Evolutionary conservation across 2,329 filamentous ascomycete genomes (phyloP), one percentile per base, ranked within the genome.

Genomic region (Escovopsis weberi): DNA sequence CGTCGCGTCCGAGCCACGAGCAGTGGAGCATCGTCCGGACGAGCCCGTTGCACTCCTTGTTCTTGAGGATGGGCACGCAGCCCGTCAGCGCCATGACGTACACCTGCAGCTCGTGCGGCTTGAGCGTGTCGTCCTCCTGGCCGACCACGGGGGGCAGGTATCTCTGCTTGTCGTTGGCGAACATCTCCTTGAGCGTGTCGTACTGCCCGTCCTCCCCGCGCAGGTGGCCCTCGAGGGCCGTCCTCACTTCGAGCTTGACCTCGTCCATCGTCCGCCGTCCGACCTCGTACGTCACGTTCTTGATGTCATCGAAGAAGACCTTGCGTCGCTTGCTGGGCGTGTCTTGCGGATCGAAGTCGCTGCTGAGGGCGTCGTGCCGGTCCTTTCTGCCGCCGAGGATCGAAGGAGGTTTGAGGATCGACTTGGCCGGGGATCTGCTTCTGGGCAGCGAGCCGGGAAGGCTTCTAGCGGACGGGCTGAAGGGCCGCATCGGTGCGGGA

Each of bases 1-100:
- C 72, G 47, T 81, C 76, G 44, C 77, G 70, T 9, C 75, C 78
- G 33, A 80, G 63, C 79, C 79, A 83, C 32, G 73, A 70, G 55
- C 72, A 78, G 42, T 67, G 63, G n/a, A 82, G 61, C 8, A 82
- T 65, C 40, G 66, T 67, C 50, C 67, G 68, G 44, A 82, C 69
- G 26, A 83, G 62, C 4, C 70, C 70, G 19, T 72, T 68, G 53
- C 75, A 81, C 28, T 68, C 69, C 55, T 69, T 72, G 49, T 74
- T 70, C 47, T 67, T 67, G 30, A 83, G 62, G 33, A 75, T 64
- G n/a, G 75, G 73, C 7, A 74, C 67, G 51, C 72, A 77, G 53
- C 68, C 72, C 11, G 75, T 74, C 38, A 83, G 64, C n/a, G 77
- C 77, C 50, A 78, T 62, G 44, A 82, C 63, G 55, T 80, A 80